Base-by-base conservation (phyloP, 768 basidiomycete genomes). In the Rhodotorula kratochvilovae region DNA sequence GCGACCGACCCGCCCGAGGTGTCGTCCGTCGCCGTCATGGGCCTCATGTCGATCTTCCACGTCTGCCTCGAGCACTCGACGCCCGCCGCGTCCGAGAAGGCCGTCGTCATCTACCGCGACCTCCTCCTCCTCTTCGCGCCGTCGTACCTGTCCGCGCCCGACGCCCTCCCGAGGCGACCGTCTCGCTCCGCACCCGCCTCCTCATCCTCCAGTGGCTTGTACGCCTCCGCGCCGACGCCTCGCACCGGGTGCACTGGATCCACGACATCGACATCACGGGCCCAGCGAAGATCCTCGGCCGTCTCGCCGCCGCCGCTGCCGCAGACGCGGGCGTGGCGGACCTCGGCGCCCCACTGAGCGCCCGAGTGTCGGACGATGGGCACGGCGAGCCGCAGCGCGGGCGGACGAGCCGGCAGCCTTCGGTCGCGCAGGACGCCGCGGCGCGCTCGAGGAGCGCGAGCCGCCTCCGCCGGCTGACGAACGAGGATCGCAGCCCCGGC, bases 151-250 rank as follows among this genome's bases (percentile, higher is more conserved):
- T 15, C 60, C 50, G 45, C 65, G 8, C 42, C 63, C 27, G 65
- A 66, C n/a, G 19, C 46, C 2, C 64, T 25, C 25, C 45, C 58
- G 55, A 60, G 50, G 45, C 42, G 29, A 5, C 33, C 60, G 51
- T 67, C 48, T 59, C 82, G 43, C 76, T 86, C 0, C 83, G 85
- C 51, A 88, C 89, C 0, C 83, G 91, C 33, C 79, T 98, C 27
- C 82, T 86, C 21, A 84, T 89, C 8, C 82, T 98, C 29, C 91
- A 92, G 78, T 96, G 95, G 83, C 79, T 96, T 73, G 87, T 93
- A 83, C 87, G 91, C 23, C 82, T 98, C 29, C 85, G 95, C 66
- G 92, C 90, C 1, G 94, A 96, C 78, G 87, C 90, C 1, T 90
- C 93, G 75, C 95, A 99, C 77, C 84, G 88, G 19, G 77, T 98